phyloP scores from a whole-genome alignment of 2,329 filamentous ascomycete species.

The Fusarium papillatum region DNA sequence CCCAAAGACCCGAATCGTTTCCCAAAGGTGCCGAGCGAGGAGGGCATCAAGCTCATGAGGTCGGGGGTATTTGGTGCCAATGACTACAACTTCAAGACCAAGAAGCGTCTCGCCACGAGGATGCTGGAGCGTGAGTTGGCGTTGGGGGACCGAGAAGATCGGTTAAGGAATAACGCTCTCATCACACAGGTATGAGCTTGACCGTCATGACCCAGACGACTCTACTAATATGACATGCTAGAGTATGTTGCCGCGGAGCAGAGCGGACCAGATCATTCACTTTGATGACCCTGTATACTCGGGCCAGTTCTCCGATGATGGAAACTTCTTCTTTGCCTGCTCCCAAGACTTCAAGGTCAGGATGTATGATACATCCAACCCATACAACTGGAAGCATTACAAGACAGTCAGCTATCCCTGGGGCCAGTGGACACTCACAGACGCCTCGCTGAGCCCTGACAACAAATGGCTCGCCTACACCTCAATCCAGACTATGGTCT shows the following conservation, averaged over 20 bases:
- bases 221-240: constrained; percentile 50
- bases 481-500: constrained; percentile 87
- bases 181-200: constrained; percentile 72
- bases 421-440: constrained; percentile 96
- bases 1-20: constrained; percentile 71
- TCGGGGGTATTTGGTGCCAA: constrained; percentile 84
- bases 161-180: constrained; percentile 71
- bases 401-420: constrained; percentile 89
- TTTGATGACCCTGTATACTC: constrained; percentile 91
- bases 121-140: constrained; percentile 89
- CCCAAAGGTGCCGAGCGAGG: constrained; percentile 86
- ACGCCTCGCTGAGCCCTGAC: constrained; percentile 91
- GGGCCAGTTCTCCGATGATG: constrained; percentile 96
- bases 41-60: constrained; percentile 83
- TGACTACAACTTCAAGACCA: constrained; percentile 65
- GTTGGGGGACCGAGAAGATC: constrained; percentile 70
- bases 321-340: constrained; percentile 96
- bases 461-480: constrained; percentile 94
- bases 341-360: constrained; percentile 94
- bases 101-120: constrained; percentile 75
- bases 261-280: constrained; percentile 89
- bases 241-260: constrained; percentile 82
- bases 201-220: not conserved
- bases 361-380: constrained; percentile 98
- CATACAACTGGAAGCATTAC: constrained; percentile 96